These are phyloP conservation scores for Aspergillus tanneri DNA, from an alignment of 2,329 filamentous ascomycete species.

Conservation along the genomic window DNA sequence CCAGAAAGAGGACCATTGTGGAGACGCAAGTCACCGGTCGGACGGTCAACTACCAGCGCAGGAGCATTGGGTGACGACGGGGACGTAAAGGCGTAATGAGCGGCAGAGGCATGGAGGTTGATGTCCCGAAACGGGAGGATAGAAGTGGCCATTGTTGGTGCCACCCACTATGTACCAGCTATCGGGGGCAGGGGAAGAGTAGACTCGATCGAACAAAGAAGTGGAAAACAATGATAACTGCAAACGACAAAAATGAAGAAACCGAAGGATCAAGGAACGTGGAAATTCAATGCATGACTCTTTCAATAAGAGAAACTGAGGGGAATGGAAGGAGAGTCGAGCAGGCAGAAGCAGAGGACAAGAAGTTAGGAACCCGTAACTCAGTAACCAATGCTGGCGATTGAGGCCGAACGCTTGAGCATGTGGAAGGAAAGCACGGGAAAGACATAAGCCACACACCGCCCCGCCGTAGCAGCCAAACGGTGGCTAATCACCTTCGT, in stretches of 20 bases:
- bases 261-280: neutral
- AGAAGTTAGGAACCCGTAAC: no score
- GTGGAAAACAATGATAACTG: constrained; percentile 6
- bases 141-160: constrained; percentile 33
- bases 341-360: neutral
- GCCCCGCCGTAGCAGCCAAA: constrained; percentile 17
- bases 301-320: constrained; percentile 4
- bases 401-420: no score
- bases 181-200: no score
- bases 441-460: constrained; percentile 8
- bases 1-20: constrained; percentile 74
- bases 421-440: constrained; percentile 13
- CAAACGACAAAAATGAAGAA: constrained; percentile 1
- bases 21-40: constrained; percentile 84
- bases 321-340: constrained; percentile 1
- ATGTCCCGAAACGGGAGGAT: constrained; percentile 84
- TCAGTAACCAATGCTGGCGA: no score
- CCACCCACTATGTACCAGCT: constrained; percentile 31
- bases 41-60: constrained; percentile 83
- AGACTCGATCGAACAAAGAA: constrained; percentile 7
- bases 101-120: constrained; percentile 88
- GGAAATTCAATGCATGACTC: constrained; percentile 17
- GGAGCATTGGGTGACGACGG: constrained; percentile 88
- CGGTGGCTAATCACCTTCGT: constrained; percentile 38
- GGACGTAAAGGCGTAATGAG: constrained; percentile 94